Percentiles rank a stretch among this genome's conserved stretches.
Conservation (phyloP, 306 rosid genomes). For the Mucuna pruriens region DNA sequence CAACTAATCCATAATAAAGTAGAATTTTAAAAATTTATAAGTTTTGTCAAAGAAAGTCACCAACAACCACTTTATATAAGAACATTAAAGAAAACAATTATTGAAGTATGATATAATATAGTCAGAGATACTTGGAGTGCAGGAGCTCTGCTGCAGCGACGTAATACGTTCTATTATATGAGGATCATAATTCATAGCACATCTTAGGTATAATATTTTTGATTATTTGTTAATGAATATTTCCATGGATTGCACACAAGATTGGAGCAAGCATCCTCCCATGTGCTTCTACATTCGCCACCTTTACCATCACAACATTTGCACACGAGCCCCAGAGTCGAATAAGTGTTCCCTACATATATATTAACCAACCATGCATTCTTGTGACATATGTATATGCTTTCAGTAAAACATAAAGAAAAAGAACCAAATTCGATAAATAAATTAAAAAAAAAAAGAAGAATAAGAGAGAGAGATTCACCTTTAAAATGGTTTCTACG, state of each 20-base stretch:
- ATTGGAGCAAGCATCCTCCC: conserved; percentile 45
- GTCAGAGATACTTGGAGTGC: background rate
- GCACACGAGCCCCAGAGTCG: conserved; percentile 47
- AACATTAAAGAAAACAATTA: background rate
- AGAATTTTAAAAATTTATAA: background rate
- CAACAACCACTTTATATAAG: background rate
- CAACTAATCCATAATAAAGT: background rate
- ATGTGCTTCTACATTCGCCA: conserved; percentile 40
- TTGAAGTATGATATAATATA: background rate
- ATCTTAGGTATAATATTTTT: background rate
- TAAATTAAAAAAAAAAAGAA: background rate
- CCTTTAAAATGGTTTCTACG: conserved; percentile 26
- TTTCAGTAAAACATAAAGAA: background rate
- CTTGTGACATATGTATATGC: background rate
- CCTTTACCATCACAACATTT: conserved; percentile 50
- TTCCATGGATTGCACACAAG: conserved; percentile 50
- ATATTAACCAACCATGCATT: background rate
- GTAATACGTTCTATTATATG: background rate
- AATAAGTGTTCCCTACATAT: conserved; percentile 29
- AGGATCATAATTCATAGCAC: background rate
- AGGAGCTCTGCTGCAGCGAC: background rate
- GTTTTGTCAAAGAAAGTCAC: background rate
- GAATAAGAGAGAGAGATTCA: background rate
- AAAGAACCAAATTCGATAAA: background rate
- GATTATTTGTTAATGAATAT: conserved; percentile 24